Evolutionary conservation across 495 filamentous ascomycete genomes (phyloP), one percentile per base, ranked within the genome.

Genomic region (Lasiosphaeria miniovina): DNA sequence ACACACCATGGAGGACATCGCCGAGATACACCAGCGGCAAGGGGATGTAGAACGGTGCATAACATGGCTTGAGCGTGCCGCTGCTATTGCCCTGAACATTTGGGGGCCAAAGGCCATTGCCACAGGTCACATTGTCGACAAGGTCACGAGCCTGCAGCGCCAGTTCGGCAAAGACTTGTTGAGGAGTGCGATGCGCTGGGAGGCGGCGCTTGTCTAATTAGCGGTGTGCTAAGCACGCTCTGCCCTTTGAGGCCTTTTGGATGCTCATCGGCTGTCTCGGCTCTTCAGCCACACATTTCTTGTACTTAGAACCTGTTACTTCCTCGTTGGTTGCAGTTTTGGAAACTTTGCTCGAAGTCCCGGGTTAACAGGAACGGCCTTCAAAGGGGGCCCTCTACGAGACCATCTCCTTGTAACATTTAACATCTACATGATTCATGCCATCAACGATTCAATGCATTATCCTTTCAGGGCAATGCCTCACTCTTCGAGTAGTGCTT

Each of bases 1-100:
- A 6, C 67, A 68, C 54, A 60, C 67, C 9, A 71, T 71, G 68
- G 69, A 71, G 38, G 67, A 71, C 50, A 68, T 71, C 61, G 67
- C 69, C 3, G 67, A 71, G 57, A 71, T 70, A 14, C 52, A 70
- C 24, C 67, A 71, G 53, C 65, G 63, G 9, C 63, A 59, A 15
- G 69, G 69, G 3, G 67, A 70, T 12, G 5, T 71, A 24, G 65
- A 65, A 15, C 59, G 62, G 43, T 62, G 63, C 15, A 63, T 71
- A 11, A 52, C 57, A 33, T 71, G 69, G 67, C 41, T 71, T 17
- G 67, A 71, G 48, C 61, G 65, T 9, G 69, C 69, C 3, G 63
- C 65, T 11, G 52, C 61, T 24, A 65, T 71, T 38, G 69, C 67
- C 0, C 45, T 70, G 15, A 51, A 51, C 4, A 46, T 71, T 1